A percentile compares a stretch with the other conserved stretches of the same genome.
These are phyloP conservation scores for Rhodotorula paludigena DNA, from an alignment of 768 basidiomycete species.

Conservation along the genomic window DNA sequence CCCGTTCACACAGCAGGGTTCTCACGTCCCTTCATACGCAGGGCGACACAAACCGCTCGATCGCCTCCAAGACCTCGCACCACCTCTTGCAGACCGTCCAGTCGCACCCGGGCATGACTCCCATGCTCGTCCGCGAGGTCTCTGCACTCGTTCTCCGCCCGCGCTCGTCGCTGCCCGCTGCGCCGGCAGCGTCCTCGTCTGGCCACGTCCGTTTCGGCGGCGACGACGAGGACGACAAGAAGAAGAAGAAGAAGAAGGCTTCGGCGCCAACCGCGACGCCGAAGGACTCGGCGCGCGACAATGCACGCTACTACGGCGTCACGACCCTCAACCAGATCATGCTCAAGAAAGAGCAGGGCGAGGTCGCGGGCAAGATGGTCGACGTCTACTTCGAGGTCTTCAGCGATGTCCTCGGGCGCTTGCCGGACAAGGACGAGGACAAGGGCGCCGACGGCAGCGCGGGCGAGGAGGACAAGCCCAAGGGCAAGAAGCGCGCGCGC, in stretches of 20 bases:
- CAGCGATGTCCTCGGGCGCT: slow-evolving; percentile 67
- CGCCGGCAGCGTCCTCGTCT: no score
- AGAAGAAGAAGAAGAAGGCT: slow-evolving; percentile 50
- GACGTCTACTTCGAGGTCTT: slow-evolving; percentile 94
- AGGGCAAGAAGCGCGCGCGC: slow-evolving; percentile 29
- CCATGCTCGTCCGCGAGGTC: slow-evolving; percentile 79
- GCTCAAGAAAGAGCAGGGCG: slow-evolving; percentile 60
- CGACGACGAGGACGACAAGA: slow-evolving; percentile 40
- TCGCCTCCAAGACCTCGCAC: slow-evolving; percentile 85
- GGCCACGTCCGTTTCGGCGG: no score
- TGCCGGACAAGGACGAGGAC: slow-evolving; percentile 44
- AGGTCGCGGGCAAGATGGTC: slow-evolving; percentile 70
- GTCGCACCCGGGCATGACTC: slow-evolving; percentile 86
- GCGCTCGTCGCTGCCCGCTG: slow-evolving; percentile 15
- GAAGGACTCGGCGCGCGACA: slow-evolving; percentile 49
- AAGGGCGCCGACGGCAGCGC: slow-evolving; percentile 38
- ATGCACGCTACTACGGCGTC: slow-evolving; percentile 83
- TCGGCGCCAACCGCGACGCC: slow-evolving; percentile 20
- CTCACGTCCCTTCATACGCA: slow-evolving; percentile 43
- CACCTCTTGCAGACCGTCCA: slow-evolving; percentile 85
- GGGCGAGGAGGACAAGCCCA: slow-evolving; percentile 6
- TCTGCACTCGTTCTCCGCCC: slow-evolving; percentile 71
- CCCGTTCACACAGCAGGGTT: neutral
- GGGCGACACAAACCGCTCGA: slow-evolving; percentile 82
- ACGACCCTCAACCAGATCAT: slow-evolving; percentile 94